Evolutionary conservation across 2,329 filamentous ascomycete species (phyloP).

Genomic region (Exophiala sp.): DNA sequence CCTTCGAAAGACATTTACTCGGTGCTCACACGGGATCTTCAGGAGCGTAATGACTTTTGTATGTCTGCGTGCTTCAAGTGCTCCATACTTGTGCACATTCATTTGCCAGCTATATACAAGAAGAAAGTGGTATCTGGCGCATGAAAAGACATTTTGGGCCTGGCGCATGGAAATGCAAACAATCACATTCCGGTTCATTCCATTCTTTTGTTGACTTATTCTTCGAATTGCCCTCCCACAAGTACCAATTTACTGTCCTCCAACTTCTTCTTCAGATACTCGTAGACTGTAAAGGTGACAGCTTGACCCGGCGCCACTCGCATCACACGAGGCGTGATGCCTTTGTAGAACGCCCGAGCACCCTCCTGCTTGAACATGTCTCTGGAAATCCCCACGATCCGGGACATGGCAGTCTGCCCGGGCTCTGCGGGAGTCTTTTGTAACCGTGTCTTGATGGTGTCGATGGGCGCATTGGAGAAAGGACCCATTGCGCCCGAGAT

Average conservation of each 20-base stretch:
- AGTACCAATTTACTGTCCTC: slow-evolving; percentile 59
- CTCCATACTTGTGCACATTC: background rate
- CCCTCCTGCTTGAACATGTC: slow-evolving; percentile 95
- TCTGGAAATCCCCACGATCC: slow-evolving; percentile 70
- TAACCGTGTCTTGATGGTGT: slow-evolving; percentile 96
- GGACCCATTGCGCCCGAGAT: slow-evolving; percentile 93
- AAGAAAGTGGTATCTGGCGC: slow-evolving; percentile 1
- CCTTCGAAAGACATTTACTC: background rate
- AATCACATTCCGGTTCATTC: background rate
- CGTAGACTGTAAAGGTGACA: slow-evolving; percentile 69
- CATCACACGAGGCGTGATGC: slow-evolving; percentile 96
- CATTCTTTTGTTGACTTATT: slow-evolving; percentile 36
- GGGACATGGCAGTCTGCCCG: slow-evolving; percentile 70
- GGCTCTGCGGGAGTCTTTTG: slow-evolving; percentile 81
- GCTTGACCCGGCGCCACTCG: slow-evolving; percentile 92
- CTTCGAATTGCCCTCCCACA: slow-evolving; percentile 61
- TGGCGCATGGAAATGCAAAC: background rate
- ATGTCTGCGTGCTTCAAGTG: too few species aligned
- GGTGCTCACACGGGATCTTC: too few species aligned
- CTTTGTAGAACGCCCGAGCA: slow-evolving; percentile 94
- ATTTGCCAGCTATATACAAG: background rate
- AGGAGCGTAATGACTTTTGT: too few species aligned
- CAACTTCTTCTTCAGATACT: slow-evolving; percentile 66
- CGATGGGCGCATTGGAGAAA: slow-evolving; percentile 92
- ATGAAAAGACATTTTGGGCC: background rate